A percentile compares a stretch with the other conserved stretches of the same genome.
These are phyloP conservation scores for Penicillium longicatenatum DNA, from an alignment of 495 filamentous ascomycete species.

Conservation along the genomic window DNA sequence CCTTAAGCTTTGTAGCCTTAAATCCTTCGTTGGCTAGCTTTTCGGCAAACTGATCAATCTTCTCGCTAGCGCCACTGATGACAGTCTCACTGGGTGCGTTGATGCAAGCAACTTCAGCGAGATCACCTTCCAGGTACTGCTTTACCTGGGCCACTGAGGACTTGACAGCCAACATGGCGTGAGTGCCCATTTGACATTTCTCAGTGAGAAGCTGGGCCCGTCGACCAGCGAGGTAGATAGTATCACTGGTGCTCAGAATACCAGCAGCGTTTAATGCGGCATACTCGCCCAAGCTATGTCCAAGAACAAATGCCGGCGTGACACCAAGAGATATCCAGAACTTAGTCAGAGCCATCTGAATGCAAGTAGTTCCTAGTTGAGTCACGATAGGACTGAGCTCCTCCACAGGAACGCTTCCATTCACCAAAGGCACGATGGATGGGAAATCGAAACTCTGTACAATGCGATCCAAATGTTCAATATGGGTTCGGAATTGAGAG, in stretches of 20 bases:
- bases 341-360: constrained; percentile 83
- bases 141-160: constrained; percentile 36
- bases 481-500: constrained; percentile 66
- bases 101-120: constrained; percentile 53
- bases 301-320: constrained; percentile 73
- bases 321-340: constrained; percentile 82
- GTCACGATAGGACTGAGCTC: constrained; percentile 72
- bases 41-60: constrained; percentile 59
- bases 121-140: constrained; percentile 26
- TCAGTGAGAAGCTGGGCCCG: constrained; percentile 75
- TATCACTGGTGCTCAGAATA: constrained; percentile 75
- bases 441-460: constrained; percentile 67
- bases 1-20: constrained; percentile 69
- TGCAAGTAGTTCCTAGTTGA: constrained; percentile 74
- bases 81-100: constrained; percentile 55
- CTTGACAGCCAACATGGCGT: constrained; percentile 59
- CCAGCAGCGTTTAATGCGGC: constrained; percentile 82
- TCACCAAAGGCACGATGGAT: constrained; percentile 66
- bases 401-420: constrained; percentile 44
- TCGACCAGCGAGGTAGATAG: constrained; percentile 77
- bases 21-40: constrained; percentile 55
- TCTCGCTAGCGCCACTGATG: constrained; percentile 45
- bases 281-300: constrained; percentile 88
- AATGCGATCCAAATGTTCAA: constrained; percentile 71
- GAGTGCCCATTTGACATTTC: constrained; percentile 70